A percentile compares a stretch with the other conserved stretches of the same genome.
Conservation (phyloP, 805 yeast species). For the Yamadazyma nakazawae region DNA sequence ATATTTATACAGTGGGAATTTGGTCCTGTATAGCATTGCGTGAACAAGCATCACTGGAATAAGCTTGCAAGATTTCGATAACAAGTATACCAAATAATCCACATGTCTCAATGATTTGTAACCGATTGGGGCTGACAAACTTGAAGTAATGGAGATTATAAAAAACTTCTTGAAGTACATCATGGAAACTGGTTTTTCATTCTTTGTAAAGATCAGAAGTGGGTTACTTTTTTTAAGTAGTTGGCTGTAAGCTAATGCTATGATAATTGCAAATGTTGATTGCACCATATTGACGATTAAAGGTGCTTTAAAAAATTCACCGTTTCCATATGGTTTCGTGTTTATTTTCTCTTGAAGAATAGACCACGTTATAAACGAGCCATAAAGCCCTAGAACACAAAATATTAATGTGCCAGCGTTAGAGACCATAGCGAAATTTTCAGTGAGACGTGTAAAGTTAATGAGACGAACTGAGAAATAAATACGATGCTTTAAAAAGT, state of each 20-base stretch:
- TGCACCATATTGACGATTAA: slow-evolving; percentile 75
- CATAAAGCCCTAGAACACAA: slow-evolving; percentile 67
- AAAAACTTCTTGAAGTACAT: slow-evolving; percentile 35
- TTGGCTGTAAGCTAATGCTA: slow-evolving; percentile 60
- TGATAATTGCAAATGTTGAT: slow-evolving; percentile 64
- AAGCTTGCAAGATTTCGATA: slow-evolving; percentile 91
- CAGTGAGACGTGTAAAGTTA: background rate
- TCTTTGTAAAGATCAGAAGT: slow-evolving; percentile 31
- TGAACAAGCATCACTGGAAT: slow-evolving; percentile 93
- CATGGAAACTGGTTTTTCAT: slow-evolving; percentile 16
- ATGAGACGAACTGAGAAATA: background rate
- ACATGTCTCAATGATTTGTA: slow-evolving; percentile 76
- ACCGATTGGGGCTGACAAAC: slow-evolving; percentile 80
- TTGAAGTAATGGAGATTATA: slow-evolving; percentile 67
- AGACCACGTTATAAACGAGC: slow-evolving; percentile 88
- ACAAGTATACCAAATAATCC: slow-evolving; percentile 76
- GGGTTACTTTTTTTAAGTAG: slow-evolving; percentile 26
- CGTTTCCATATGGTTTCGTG: slow-evolving; percentile 63
- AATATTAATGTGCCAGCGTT: slow-evolving; percentile 16
- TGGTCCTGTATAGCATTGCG: slow-evolving; percentile 60
- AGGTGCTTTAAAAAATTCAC: slow-evolving; percentile 62
- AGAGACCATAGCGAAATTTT: background rate
- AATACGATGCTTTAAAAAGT: background rate
- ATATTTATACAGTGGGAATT: slow-evolving; percentile 74
- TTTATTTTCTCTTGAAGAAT: slow-evolving; percentile 85